Evolutionary conservation across 768 basidiomycete genomes (phyloP).

Genomic region (Naganishia onofrii): DNA sequence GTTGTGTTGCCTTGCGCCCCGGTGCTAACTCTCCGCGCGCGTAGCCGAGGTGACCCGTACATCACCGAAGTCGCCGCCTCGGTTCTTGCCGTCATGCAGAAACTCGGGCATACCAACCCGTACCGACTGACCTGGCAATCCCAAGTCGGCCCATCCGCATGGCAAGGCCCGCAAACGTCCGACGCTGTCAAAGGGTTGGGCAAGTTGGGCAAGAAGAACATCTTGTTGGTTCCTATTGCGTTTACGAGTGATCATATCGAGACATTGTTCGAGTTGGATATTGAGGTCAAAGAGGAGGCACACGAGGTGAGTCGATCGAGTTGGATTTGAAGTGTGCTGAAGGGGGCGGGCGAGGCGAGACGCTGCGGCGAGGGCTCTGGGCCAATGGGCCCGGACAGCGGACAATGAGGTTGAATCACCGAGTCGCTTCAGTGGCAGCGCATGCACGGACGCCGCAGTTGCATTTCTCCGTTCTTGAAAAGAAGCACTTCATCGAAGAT

Average conservation of each 20-base stretch:
- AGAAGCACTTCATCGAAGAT: no score
- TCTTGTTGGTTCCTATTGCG: slow-evolving; percentile 84
- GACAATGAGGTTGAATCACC: no score
- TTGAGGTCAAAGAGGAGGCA: slow-evolving; percentile 89
- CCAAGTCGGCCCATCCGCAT: slow-evolving; percentile 92
- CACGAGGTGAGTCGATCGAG: slow-evolving; percentile 64
- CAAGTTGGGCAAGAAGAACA: slow-evolving; percentile 55
- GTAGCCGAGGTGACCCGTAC: slow-evolving; percentile 88
- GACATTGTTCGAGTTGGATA: slow-evolving; percentile 91
- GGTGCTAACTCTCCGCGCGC: neutral
- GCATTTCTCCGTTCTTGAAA: no score
- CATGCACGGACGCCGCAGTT: no score
- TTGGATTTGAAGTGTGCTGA: neutral
- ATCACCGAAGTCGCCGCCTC: slow-evolving; percentile 90
- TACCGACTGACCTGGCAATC: slow-evolving; percentile 94
- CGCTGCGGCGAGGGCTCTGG: no score
- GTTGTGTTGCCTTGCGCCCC: neutral
- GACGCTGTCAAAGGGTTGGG: slow-evolving; percentile 72
- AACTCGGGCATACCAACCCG: slow-evolving; percentile 58
- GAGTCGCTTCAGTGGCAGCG: no score
- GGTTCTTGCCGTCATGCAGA: slow-evolving; percentile 88
- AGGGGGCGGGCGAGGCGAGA: no score
- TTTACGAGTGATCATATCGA: slow-evolving; percentile 99
- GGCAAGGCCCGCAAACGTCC: slow-evolving; percentile 96
- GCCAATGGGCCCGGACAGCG: no score